A percentile compares a stretch with the other conserved stretches of the same genome.
Evolutionary conservation across 2,329 filamentous ascomycete species (phyloP).

Genomic region (Escovopsis weberi): DNA sequence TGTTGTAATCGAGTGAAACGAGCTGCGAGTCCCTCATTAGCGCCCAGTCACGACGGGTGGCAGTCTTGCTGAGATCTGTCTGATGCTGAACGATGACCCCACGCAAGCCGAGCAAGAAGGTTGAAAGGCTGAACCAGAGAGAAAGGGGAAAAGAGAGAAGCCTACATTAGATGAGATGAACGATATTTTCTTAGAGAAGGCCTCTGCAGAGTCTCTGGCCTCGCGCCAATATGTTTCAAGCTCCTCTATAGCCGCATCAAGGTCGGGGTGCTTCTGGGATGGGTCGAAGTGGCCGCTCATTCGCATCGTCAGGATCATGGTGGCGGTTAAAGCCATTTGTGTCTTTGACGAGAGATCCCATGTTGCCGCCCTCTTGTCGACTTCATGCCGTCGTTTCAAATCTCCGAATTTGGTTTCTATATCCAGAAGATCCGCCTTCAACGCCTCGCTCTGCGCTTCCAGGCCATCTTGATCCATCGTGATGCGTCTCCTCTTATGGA

Average conservation of each 20-base stretch:
- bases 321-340: neutral
- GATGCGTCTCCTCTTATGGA: neutral
- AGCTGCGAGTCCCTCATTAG: neutral
- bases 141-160: neutral
- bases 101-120: too few relatives aligned
- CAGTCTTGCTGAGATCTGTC: too few relatives aligned
- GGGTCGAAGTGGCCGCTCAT: neutral
- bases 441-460: neutral
- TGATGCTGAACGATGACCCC: too few relatives aligned
- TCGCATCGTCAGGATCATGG: neutral
- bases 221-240: neutral
- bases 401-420: neutral
- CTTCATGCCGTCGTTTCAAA: neutral
- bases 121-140: too few relatives aligned
- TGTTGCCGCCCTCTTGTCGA: neutral
- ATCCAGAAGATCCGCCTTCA: neutral
- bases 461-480: neutral
- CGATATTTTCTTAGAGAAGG: neutral
- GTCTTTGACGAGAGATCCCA: neutral
- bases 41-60: too few relatives aligned
- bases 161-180: neutral
- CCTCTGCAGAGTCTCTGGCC: neutral
- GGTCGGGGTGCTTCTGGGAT: neutral
- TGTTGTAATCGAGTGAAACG: neutral
- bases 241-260: neutral